A percentile compares a stretch with the other conserved stretches of the same genome.
Conservation (phyloP, 208 protist species). For the Angomonas deanei region DNA sequence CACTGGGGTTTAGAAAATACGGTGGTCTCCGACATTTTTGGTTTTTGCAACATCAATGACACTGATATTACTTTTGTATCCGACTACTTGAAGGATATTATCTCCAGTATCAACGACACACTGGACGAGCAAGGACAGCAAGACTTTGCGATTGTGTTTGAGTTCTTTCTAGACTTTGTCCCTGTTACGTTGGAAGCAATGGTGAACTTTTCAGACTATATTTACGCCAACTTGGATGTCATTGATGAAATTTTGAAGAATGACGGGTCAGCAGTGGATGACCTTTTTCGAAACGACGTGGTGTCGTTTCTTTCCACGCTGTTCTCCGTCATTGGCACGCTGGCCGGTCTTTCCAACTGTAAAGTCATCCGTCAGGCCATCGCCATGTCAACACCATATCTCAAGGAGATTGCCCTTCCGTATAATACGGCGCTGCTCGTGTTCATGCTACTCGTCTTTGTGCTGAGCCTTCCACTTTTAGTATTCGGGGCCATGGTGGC, state of each 20-base stretch:
- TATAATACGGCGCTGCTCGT: slow-evolving; percentile 24
- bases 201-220: slow-evolving; percentile 23
- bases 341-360: slow-evolving; percentile 26
- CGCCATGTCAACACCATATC: slow-evolving; percentile 12
- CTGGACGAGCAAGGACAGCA: slow-evolving; percentile 13
- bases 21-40: slow-evolving; percentile 21
- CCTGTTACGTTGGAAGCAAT: slow-evolving; percentile 18
- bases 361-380: slow-evolving; percentile 25
- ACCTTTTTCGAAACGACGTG: slow-evolving; percentile 3
- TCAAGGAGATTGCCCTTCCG: slow-evolving; percentile 13
- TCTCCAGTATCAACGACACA: slow-evolving; percentile 14
- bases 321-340: slow-evolving; percentile 9
- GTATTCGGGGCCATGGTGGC: slow-evolving; percentile 3
- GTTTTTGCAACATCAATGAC: slow-evolving; percentile 19
- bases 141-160: slow-evolving; percentile 5
- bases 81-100: slow-evolving; percentile 15
- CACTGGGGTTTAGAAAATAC: slow-evolving; percentile 18
- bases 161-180: slow-evolving; percentile 11
- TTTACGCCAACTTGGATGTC: slow-evolving; percentile 15
- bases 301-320: slow-evolving; percentile 13
- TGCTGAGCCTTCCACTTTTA: slow-evolving; percentile 11
- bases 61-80: slow-evolving; percentile 13
- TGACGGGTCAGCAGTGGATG: slow-evolving; percentile 10
- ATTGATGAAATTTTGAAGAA: slow-evolving; percentile 15
- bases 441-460: slow-evolving; percentile 27